phyloP scores from a whole-genome alignment of 176 grass and related monocot species.

The Cocos nucifera region DNA sequence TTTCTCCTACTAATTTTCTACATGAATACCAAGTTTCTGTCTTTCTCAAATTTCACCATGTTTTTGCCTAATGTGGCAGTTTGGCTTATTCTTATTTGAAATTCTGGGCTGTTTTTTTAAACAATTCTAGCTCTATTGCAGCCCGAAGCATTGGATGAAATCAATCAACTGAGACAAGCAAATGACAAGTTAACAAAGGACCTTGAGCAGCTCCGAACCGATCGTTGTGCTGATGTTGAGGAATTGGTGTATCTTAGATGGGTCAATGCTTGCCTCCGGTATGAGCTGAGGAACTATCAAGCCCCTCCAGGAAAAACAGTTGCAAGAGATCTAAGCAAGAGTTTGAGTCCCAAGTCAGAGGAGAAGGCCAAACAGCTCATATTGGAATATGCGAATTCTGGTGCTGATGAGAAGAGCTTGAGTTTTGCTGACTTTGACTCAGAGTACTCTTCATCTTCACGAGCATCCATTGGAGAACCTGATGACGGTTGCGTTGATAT shows the following conservation, averaged over 20 bases:
- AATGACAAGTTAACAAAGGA: slow-evolving; percentile 63
- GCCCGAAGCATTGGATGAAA: slow-evolving; percentile 57
- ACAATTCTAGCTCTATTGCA: slow-evolving; percentile 30
- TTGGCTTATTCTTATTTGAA: neutral
- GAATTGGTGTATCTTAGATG: slow-evolving; percentile 96
- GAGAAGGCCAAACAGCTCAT: slow-evolving; percentile 88
- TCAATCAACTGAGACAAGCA: slow-evolving; percentile 47
- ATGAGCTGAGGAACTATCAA: slow-evolving; percentile 69
- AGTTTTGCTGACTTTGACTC: slow-evolving; percentile 52
- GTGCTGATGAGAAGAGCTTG: slow-evolving; percentile 34
- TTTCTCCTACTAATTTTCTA: too few relatives aligned
- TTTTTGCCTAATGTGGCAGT: neutral
- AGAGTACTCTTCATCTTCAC: slow-evolving; percentile 51
- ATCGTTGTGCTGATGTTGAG: slow-evolving; percentile 77
- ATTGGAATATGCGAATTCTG: slow-evolving; percentile 64
- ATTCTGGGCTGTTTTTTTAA: slow-evolving; percentile 16
- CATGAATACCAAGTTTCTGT: too few relatives aligned
- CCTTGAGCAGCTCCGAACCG: slow-evolving; percentile 53
- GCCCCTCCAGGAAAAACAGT: slow-evolving; percentile 39
- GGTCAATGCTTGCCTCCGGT: slow-evolving; percentile 94
- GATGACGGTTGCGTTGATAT: slow-evolving; percentile 36
- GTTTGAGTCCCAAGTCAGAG: slow-evolving; percentile 68
- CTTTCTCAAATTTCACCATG: too few relatives aligned
- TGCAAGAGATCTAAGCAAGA: slow-evolving; percentile 75
- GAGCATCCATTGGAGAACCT: slow-evolving; percentile 42